Evolutionary conservation across 2,329 filamentous ascomycete species (phyloP).

Genomic region (Neofusicoccum kwambonambiense): DNA sequence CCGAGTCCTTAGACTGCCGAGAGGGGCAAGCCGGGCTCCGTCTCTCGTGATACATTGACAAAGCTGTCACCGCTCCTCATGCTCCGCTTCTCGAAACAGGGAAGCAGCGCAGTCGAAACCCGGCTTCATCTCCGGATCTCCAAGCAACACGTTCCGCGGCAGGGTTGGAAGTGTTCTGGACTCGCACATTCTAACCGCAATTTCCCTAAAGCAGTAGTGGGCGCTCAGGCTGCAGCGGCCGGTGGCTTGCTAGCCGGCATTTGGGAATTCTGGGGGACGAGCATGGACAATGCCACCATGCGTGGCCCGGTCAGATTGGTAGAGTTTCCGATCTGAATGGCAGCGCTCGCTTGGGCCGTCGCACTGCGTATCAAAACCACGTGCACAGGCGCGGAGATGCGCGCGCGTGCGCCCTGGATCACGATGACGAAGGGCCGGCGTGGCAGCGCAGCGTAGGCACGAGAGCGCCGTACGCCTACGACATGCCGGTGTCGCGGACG

Average conservation of each 20-base stretch:
- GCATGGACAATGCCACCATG: background rate
- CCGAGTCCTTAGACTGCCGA: background rate
- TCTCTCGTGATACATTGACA: slow-evolving; percentile 2
- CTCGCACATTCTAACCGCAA: slow-evolving; percentile 8
- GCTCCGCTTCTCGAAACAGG: slow-evolving; percentile 14
- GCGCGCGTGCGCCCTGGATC: slow-evolving; percentile 7
- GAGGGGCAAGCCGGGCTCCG: background rate
- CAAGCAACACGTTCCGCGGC: background rate
- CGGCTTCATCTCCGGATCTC: slow-evolving; percentile 14
- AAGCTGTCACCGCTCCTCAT: slow-evolving; percentile 7
- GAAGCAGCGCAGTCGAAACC: background rate
- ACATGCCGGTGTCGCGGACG: background rate
- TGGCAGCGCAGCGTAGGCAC: background rate
- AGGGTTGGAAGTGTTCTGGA: background rate
- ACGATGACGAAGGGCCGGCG: slow-evolving; percentile 4
- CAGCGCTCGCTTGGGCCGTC: slow-evolving; percentile 10
- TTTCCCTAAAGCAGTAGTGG: slow-evolving; percentile 2
- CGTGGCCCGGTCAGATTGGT: slow-evolving; percentile 18
- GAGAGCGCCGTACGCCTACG: background rate
- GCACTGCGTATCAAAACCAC: slow-evolving; percentile 16
- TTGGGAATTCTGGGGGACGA: background rate
- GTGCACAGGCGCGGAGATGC: slow-evolving; percentile 16
- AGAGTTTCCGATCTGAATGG: slow-evolving; percentile 14
- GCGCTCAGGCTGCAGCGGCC: background rate
- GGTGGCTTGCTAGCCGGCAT: slow-evolving; percentile 8